Percentiles rank a stretch among this genome's conserved stretches.
Evolutionary conservation across 129 eudicot genomes (phyloP).

Genomic region (Pulicaria dysenterica): DNA sequence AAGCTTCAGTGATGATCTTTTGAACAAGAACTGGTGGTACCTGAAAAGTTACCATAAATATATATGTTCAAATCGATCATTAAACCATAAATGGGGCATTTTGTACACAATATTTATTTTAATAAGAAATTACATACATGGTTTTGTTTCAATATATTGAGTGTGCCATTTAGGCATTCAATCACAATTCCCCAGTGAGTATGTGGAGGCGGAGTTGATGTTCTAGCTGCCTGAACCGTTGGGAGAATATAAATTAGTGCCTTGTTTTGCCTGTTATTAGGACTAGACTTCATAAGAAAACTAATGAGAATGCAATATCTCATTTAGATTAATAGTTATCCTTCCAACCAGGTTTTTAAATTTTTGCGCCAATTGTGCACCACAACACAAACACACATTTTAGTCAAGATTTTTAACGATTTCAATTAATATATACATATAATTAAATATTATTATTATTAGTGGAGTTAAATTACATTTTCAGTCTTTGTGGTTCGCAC

Average conservation of each 20-base stretch:
- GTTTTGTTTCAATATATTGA: slow-evolving; percentile 52
- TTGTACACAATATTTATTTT: neutral
- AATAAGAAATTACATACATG: slow-evolving; percentile 44
- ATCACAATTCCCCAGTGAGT: slow-evolving; percentile 65
- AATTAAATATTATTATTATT: too few relatives aligned
- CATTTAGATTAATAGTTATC: slow-evolving; percentile 5
- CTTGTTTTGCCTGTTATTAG: slow-evolving; percentile 34
- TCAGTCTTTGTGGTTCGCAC: too few relatives aligned
- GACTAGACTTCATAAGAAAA: slow-evolving; percentile 30
- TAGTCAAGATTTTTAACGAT: too few relatives aligned
- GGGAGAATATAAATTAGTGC: slow-evolving; percentile 37
- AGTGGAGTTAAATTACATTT: too few relatives aligned
- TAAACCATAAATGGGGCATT: slow-evolving; percentile 13
- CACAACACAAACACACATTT: neutral
- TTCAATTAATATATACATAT: too few relatives aligned
- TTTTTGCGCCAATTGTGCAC: neutral
- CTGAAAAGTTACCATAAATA: slow-evolving; percentile 38
- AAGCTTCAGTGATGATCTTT: slow-evolving; percentile 58
- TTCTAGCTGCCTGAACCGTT: slow-evolving; percentile 54
- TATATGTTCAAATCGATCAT: slow-evolving; percentile 26
- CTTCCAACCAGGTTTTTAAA: slow-evolving; percentile 9
- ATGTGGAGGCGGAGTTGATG: slow-evolving; percentile 45
- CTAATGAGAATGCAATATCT: slow-evolving; percentile 28
- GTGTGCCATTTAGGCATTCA: slow-evolving; percentile 53
- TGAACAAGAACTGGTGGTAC: slow-evolving; percentile 75